Base-by-base conservation (phyloP, 352 stramenopile species). In the Stephanocyclus meneghinianus region DNA sequence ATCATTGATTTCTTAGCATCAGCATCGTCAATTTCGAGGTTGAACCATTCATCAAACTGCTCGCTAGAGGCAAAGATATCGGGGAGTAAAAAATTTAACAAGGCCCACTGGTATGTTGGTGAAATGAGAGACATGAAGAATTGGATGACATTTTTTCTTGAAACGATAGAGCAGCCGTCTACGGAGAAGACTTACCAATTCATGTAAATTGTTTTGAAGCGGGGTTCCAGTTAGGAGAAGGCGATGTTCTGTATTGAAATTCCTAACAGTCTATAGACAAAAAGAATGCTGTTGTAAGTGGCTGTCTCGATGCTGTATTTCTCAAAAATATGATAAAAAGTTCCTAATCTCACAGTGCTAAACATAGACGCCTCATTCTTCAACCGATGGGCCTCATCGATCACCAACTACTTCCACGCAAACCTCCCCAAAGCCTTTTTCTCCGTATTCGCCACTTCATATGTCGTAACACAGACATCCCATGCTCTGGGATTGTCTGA, bases 11-110 rank as follows among this genome's bases (percentile, higher is more conserved):
- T 94, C 82, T 96, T 96, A 0, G 90, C 90, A 40, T 98, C 93
- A 15, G 74, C 74, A 74, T 98, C 97, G 74, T 99, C 96, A 72
- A 95, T 92, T 78, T 96, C 93, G 10, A 99, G 90, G 78, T 99
- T 98, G 86, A 99, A 99, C 96, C 97, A 99, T 71, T 97, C 94
- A 84, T 99, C 97, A 68, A 99, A 99, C 76, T 98, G 96, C 21
- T 99, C 97, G 9, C 96, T 90, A 65, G 96, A 97, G 0, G 92
- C 96, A 84, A 99, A 99, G 10, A 98, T 95, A 76, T 98, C 94
- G 0, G 95, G 94, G 18, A 97, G 80, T 90, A 99, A 90, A 85
- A 99, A 99, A 90, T 99, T 99, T n/a, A 99, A 90, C 73, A 99
- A 85, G 18, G 98, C 97, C 98, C 98, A 99, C 2, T 59, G 11